These are phyloP conservation scores for Panicum miliaceum DNA, from an alignment of 176 grass and related monocot species.

Conservation along the genomic window DNA sequence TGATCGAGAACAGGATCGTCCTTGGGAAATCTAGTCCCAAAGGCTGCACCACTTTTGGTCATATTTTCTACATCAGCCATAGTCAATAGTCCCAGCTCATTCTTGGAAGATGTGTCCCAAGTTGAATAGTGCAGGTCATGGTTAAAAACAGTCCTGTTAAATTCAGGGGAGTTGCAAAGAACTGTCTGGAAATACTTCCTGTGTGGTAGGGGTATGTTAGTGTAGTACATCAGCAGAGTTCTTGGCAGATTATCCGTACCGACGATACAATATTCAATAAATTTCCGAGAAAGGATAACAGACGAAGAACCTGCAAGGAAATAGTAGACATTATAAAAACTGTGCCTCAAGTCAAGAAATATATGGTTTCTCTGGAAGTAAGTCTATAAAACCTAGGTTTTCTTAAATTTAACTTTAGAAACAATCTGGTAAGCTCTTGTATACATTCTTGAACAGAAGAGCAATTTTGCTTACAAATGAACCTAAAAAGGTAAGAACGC, in stretches of 20 bases:
- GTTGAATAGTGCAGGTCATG: constrained; percentile 71
- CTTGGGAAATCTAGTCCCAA: constrained; percentile 63
- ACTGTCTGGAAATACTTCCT: constrained; percentile 93
- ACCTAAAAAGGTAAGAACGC: no score
- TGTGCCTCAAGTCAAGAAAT: no score
- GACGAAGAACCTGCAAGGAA: constrained; percentile 72
- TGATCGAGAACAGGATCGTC: constrained; percentile 65
- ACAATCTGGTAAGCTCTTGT: no score
- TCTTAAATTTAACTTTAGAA: no score
- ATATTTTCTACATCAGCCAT: constrained; percentile 68
- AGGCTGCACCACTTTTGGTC: constrained; percentile 57
- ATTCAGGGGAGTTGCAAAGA: constrained; percentile 81
- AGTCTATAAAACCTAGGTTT: no score
- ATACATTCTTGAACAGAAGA: no score
- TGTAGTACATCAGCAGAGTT: constrained; percentile 89
- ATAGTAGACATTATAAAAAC: constrained; percentile 21
- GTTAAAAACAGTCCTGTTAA: constrained; percentile 83
- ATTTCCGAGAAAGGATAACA: constrained; percentile 84
- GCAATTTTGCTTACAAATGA: no score
- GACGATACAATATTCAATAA: constrained; percentile 73
- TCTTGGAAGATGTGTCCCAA: constrained; percentile 40
- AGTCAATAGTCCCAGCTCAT: constrained; percentile 56
- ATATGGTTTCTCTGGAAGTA: no score
- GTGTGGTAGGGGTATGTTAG: constrained; percentile 74
- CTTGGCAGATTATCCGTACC: constrained; percentile 84